Conservation (phyloP, 345 rosid species). For the Eucalyptus sideroxylon region DNA sequence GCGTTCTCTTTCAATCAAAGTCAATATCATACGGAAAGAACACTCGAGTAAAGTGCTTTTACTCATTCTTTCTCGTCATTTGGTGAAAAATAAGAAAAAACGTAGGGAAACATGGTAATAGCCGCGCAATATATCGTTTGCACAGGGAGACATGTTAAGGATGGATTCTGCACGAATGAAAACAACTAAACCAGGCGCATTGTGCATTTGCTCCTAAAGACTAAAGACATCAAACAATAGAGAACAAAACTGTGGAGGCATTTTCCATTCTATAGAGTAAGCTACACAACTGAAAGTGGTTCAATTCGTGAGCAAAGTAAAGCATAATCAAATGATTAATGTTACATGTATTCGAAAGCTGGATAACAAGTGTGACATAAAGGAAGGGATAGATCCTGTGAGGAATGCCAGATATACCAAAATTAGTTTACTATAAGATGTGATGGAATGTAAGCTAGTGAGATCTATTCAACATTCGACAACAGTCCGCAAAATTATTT, state of each 20-base stretch:
- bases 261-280: not conserved
- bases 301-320: not conserved
- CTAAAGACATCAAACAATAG: not conserved
- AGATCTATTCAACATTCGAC: not conserved
- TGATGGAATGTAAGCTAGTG: not conserved
- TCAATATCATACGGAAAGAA: not conserved
- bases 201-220: not conserved
- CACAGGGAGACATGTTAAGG: not conserved
- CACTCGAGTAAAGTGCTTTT: not conserved
- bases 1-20: not conserved
- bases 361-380: not conserved
- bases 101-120: not conserved
- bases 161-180: not conserved
- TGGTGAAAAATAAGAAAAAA: not conserved
- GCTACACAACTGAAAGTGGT: not conserved
- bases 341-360: not conserved
- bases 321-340: not conserved
- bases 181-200: not conserved
- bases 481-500: not conserved
- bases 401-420: not conserved
- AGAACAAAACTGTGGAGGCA: not conserved
- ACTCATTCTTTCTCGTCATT: not conserved
- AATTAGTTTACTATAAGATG: not conserved
- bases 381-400: not conserved
- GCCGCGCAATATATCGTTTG: not conserved